Conservation (phyloP, 2,329 filamentous ascomycete genomes). For the Stagonosporopsis rhizophila region DNA sequence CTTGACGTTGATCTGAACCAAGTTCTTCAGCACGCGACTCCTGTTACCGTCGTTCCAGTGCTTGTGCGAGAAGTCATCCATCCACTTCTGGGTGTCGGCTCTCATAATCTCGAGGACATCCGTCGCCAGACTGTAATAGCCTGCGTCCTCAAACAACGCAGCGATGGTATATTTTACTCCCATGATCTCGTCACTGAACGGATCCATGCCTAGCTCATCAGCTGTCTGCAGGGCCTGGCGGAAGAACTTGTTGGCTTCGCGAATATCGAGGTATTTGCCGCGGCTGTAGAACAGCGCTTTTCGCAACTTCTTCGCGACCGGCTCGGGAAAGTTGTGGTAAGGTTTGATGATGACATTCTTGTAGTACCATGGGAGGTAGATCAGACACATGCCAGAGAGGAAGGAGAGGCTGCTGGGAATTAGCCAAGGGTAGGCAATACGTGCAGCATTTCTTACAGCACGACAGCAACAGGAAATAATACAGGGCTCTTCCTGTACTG, state of each 20-base stretch:
- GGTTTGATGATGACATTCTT: conserved; percentile 55
- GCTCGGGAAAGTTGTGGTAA: conserved; percentile 68
- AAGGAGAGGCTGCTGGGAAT: conserved; percentile 44
- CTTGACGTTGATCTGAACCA: conserved; percentile 80
- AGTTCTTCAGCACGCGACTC: conserved; percentile 73
- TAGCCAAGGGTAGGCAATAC: conserved; percentile 2
- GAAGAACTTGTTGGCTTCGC: conserved; percentile 83
- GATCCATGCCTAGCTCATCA: conserved; percentile 77
- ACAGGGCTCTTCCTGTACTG: conserved; percentile 51
- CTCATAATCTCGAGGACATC: conserved; percentile 80
- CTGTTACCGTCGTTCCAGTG: conserved; percentile 56
- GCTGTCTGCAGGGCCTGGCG: conserved; percentile 78
- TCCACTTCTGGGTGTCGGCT: conserved; percentile 66
- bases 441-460: conserved; percentile 25
- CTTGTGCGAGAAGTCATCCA: conserved; percentile 54
- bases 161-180: conserved; percentile 87
- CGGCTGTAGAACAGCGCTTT: conserved; percentile 84
- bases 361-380: conserved; percentile 58
- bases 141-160: conserved; percentile 78
- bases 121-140: conserved; percentile 72
- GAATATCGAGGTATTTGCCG: conserved; percentile 70
- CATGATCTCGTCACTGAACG: conserved; percentile 88
- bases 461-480: conserved; percentile 46
- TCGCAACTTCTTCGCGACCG: conserved; percentile 79
- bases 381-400: conserved; percentile 47